phyloP scores from a whole-genome alignment of 352 stramenopile species.

The Thraustotheca clavata region DNA sequence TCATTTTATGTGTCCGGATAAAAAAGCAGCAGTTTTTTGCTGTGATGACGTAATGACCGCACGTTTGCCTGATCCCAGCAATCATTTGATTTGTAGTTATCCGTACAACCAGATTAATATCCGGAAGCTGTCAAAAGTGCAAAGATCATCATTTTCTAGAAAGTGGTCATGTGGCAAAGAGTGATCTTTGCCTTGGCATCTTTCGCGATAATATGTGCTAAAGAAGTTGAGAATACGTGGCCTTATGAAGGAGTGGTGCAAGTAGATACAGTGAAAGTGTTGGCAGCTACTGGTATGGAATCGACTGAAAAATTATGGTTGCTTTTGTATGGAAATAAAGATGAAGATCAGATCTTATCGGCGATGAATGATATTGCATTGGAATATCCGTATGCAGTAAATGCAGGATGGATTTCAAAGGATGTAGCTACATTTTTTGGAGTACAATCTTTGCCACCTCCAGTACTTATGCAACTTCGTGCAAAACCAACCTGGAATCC shows the following conservation, averaged over 20 bases:
- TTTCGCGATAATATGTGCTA: too few relatives aligned
- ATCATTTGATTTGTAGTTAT: neutral
- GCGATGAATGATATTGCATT: constrained; percentile 3
- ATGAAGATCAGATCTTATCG: neutral
- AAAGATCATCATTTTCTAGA: constrained; percentile 12
- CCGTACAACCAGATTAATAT: neutral
- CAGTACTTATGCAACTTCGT: constrained; percentile 50
- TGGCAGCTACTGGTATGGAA: constrained; percentile 8
- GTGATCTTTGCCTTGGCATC: too few relatives aligned
- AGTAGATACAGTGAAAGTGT: neutral
- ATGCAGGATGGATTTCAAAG: constrained; percentile 8
- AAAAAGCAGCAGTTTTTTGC: neutral
- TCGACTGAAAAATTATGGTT: constrained; percentile 7
- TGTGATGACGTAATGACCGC: too few relatives aligned
- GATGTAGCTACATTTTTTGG: constrained; percentile 7
- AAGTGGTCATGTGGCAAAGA: too few relatives aligned
- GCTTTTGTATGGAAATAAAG: neutral
- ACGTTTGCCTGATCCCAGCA: too few relatives aligned
- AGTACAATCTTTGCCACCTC: constrained; percentile 25
- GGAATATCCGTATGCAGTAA: constrained; percentile 3
- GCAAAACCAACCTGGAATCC: constrained; percentile 59
- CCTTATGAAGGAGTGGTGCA: neutral
- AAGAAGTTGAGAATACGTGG: neutral
- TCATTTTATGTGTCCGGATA: constrained; percentile 42
- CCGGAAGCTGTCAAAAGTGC: too few relatives aligned